Evolutionary conservation across 345 rosid genomes (phyloP).

Genomic region (Erodium maritimum): DNA sequence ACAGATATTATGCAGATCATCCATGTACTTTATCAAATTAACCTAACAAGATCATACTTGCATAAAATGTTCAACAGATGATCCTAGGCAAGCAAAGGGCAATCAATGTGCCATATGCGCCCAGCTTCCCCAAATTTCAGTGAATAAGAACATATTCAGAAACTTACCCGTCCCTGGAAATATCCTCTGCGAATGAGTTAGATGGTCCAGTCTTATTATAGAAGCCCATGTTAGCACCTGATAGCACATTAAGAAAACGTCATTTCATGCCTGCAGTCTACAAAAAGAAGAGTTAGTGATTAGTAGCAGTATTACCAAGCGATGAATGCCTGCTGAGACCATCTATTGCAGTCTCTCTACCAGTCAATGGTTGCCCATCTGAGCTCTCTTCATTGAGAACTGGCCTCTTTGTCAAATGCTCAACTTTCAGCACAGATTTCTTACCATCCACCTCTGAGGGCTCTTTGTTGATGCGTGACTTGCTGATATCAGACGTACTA

Average conservation of each 20-base stretch:
- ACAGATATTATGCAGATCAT: too few species aligned
- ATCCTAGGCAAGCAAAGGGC: too few species aligned
- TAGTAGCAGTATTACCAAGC: slow-evolving; percentile 18
- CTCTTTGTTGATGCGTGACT: slow-evolving; percentile 19
- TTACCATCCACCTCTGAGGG: slow-evolving; percentile 21
- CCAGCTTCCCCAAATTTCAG: neutral
- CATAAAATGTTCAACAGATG: too few species aligned
- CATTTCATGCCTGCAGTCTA: neutral
- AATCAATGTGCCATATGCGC: too few species aligned
- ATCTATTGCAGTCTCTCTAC: slow-evolving; percentile 18
- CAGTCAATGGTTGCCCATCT: slow-evolving; percentile 19
- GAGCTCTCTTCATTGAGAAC: slow-evolving; percentile 30
- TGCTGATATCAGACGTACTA: slow-evolving; percentile 8
- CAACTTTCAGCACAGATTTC: slow-evolving; percentile 17
- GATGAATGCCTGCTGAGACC: slow-evolving; percentile 29
- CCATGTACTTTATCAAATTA: too few species aligned
- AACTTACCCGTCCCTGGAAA: slow-evolving; percentile 32
- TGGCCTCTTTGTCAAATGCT: slow-evolving; percentile 18
- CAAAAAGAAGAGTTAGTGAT: slow-evolving; percentile 10
- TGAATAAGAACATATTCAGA: neutral
- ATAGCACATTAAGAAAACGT: slow-evolving; percentile 1
- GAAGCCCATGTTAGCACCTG: slow-evolving; percentile 25
- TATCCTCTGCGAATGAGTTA: slow-evolving; percentile 24
- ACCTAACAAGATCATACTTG: too few species aligned
- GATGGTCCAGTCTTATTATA: slow-evolving; percentile 21